phyloP scores from a whole-genome alignment of 1,139 yeast species.

The Kurtzmaniella quercitrusa region DNA sequence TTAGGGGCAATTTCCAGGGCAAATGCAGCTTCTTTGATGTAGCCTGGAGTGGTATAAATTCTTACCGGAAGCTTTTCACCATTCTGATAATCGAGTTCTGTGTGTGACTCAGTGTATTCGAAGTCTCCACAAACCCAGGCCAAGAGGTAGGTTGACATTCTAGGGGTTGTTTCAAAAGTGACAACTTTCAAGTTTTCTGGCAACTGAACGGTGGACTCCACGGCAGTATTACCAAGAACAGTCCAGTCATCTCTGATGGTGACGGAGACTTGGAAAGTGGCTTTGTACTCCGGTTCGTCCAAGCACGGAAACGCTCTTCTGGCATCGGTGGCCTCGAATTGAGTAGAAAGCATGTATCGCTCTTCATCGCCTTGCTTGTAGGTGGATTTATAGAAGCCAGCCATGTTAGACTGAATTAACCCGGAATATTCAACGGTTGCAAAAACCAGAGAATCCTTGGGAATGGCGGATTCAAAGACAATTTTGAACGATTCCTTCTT shows the following conservation, averaged over 20 bases:
- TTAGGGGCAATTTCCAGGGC: constrained; percentile 50
- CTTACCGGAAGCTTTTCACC: constrained; percentile 62
- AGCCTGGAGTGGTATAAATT: constrained; percentile 52
- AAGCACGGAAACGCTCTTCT: constrained; percentile 82
- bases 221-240: constrained; percentile 65
- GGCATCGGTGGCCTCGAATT: constrained; percentile 83
- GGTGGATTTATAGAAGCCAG: constrained; percentile 77
- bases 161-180: constrained; percentile 50
- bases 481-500: constrained; percentile 25
- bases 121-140: constrained; percentile 80
- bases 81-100: constrained; percentile 29
- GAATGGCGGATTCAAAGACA: constrained; percentile 14
- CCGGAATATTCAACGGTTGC: constrained; percentile 43
- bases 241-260: constrained; percentile 54
- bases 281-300: constrained; percentile 76
- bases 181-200: constrained; percentile 18
- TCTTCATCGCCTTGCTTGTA: constrained; percentile 45
- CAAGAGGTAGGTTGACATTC: constrained; percentile 70
- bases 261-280: constrained; percentile 63
- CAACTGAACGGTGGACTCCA: constrained; percentile 13
- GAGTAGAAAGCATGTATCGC: constrained; percentile 71
- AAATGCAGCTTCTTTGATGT: constrained; percentile 45
- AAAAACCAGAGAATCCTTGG: constrained; percentile 13
- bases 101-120: constrained; percentile 59
- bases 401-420: constrained; percentile 55